Evolutionary conservation across 2,329 filamentous ascomycete genomes (phyloP).

Genomic region (Bipolaris bicolor): DNA sequence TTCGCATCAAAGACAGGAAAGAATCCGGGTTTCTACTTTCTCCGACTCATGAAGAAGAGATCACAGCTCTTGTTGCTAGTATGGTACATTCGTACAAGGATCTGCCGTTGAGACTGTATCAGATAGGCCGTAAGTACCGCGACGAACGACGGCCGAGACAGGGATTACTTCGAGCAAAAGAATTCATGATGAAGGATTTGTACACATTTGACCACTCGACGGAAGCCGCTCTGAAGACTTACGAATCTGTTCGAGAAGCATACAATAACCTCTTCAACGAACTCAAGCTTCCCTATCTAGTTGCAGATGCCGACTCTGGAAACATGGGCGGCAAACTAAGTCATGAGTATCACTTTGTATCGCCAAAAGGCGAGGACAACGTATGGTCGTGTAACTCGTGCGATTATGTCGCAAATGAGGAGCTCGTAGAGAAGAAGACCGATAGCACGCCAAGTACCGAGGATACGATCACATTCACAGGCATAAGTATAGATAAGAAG

Average conservation of each 20-base stretch:
- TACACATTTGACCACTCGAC: slow-evolving; percentile 86
- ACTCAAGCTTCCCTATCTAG: slow-evolving; percentile 79
- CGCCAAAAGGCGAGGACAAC: slow-evolving; percentile 80
- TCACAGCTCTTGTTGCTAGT: slow-evolving; percentile 78
- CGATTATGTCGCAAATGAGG: slow-evolving; percentile 82
- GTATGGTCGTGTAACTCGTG: slow-evolving; percentile 78
- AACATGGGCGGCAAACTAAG: slow-evolving; percentile 92
- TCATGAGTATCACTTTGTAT: slow-evolving; percentile 91
- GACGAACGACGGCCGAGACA: slow-evolving; percentile 90
- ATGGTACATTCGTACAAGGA: slow-evolving; percentile 82
- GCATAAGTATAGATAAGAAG: slow-evolving; percentile 70
- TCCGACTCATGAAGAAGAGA: slow-evolving; percentile 96
- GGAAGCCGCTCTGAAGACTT: slow-evolving; percentile 77
- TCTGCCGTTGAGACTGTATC: slow-evolving; percentile 85
- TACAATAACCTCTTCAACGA: slow-evolving; percentile 82
- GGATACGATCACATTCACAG: slow-evolving; percentile 60
- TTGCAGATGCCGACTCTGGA: slow-evolving; percentile 91
- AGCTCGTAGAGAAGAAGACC: slow-evolving; percentile 66
- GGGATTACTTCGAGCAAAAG: slow-evolving; percentile 82
- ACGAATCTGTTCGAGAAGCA: slow-evolving; percentile 72
- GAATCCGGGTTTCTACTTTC: slow-evolving; percentile 76
- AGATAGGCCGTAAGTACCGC: slow-evolving; percentile 91
- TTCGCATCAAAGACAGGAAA: slow-evolving; percentile 80
- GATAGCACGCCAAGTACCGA: slow-evolving; percentile 13
- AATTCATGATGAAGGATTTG: slow-evolving; percentile 98